Base-by-base conservation (phyloP, 768 basidiomycete species). In the Boletus rubescentipes region DNA sequence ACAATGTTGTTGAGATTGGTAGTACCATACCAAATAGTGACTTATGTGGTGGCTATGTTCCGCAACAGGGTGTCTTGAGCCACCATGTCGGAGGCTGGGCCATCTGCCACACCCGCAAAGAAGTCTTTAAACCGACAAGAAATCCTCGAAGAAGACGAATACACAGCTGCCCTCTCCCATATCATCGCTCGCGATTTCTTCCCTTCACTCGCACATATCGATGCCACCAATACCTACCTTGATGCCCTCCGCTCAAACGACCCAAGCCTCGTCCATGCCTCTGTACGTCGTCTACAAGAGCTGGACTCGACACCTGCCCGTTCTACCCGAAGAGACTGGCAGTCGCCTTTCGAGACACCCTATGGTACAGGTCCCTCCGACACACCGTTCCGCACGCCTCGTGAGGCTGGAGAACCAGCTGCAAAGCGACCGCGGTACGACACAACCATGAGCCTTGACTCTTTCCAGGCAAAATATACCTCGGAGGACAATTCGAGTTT, bases 181-280 rank as follows among this genome's bases (percentile, higher is more conserved):
- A 98, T 98, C 64, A 98, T 98, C 64, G 89, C 91, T 36, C 87
- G 97, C 45, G 96, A 98, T 73, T 99, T 99, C 80, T 99, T 98
- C 66, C 97, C 97, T 0, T 26, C 26, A 4, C 82, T 98, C 10
- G 84, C 87, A 16, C 91, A 92, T 61, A 80, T 96, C 26, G 91
- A 95, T 61, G 90, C 92, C 18, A 90, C 91, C 31, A 93, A 95
- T 67, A 80, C 78, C 53, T 93, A 94, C 72, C 82, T 96, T 21
- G 85, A 89, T 55, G 93, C 93, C 4, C 73, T 93, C 37, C 79
- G 81, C 40, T 77, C 84, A n/a, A 76, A 85, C 55, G 91, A 97
- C 69, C 84, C 89, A 1, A 74, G 80, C 51, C 81, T 88, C n/a
- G 86, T 95, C 51, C 77, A 82, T 41, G 82, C 85, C 0, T 87